phyloP scores from a whole-genome alignment of 1,139 yeast species.

The Debaryomycetaceae sp. region DNA sequence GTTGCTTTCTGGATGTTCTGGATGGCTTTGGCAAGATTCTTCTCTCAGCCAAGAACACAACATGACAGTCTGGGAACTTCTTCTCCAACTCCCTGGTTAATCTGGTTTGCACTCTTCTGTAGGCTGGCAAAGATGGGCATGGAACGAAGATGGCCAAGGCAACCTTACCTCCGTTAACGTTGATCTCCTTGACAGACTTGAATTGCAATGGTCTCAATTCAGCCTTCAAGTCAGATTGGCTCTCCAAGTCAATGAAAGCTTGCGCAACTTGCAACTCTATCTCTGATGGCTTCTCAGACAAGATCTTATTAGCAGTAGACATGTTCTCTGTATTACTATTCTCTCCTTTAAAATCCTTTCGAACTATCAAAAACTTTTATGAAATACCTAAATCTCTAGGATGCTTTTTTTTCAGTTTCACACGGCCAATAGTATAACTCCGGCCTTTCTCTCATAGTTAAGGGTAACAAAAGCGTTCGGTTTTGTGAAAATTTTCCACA shows the following conservation, averaged over 20 bases:
- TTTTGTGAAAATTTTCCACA: conserved; percentile 4
- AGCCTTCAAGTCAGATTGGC: conserved; percentile 94
- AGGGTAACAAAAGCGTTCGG: neutral
- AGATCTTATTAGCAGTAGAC: conserved; percentile 96
- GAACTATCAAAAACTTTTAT: conserved; percentile 3
- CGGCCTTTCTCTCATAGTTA: conserved; percentile 1
- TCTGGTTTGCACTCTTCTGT: conserved; percentile 97
- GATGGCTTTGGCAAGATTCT: conserved; percentile 98
- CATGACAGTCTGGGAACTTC: conserved; percentile 99
- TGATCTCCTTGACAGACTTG: conserved; percentile 97
- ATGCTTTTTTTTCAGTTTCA: neutral
- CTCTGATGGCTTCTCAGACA: conserved; percentile 90
- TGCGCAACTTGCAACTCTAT: conserved; percentile 99
- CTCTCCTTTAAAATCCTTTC: conserved; percentile 1
- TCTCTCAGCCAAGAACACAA: conserved; percentile 99
- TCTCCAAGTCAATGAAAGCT: conserved; percentile 96
- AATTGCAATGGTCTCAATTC: conserved; percentile 98
- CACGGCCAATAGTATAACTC: conserved; percentile 1
- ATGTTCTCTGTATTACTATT: conserved; percentile 34
- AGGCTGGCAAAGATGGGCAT: conserved; percentile 86
- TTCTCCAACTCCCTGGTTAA: conserved; percentile 99
- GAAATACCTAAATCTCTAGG: neutral
- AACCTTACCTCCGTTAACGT: conserved; percentile 98
- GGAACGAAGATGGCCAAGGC: conserved; percentile 98
- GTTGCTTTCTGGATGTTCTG: conserved; percentile 86